A percentile compares a stretch with the other conserved stretches of the same genome.
phyloP scores from a whole-genome alignment of 2,329 filamentous ascomycete species.

The Plectosphaerella cucumerina region DNA sequence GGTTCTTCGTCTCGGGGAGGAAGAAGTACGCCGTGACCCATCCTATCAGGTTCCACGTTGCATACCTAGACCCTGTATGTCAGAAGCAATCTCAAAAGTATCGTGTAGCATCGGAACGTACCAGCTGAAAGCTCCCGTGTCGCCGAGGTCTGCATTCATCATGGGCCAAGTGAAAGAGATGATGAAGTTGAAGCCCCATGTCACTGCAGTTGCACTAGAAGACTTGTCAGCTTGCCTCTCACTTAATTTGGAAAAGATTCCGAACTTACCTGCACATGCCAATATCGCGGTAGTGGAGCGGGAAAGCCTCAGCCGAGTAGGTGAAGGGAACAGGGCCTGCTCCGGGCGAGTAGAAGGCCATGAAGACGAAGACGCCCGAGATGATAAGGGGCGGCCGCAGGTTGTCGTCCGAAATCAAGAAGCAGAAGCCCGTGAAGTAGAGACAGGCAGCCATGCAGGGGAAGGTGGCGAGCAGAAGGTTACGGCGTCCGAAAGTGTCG shows the following conservation, averaged over 20 bases:
- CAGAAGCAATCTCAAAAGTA: too few relatives aligned
- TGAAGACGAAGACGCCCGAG: constrained; percentile 33
- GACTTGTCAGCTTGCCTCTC: not conserved
- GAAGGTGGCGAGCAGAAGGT: constrained; percentile 52
- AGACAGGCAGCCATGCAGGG: constrained; percentile 53
- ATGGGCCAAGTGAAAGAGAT: constrained; percentile 29
- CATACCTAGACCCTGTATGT: too few relatives aligned
- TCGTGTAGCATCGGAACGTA: too few relatives aligned
- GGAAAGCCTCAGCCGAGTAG: constrained; percentile 56
- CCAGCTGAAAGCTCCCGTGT: constrained; percentile 32
- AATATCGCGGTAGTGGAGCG: constrained; percentile 50
- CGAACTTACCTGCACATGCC: constrained; percentile 37
- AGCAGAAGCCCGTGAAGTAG: constrained; percentile 49
- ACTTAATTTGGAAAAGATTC: not conserved
- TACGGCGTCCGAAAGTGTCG: constrained; percentile 53
- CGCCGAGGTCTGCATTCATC: constrained; percentile 15
- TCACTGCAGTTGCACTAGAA: constrained; percentile 33
- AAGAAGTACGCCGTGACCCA: constrained; percentile 28
- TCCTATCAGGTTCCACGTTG: constrained; percentile 28
- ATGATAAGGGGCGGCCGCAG: constrained; percentile 28
- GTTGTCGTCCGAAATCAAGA: constrained; percentile 22
- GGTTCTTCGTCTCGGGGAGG: constrained; percentile 28
- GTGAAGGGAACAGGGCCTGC: constrained; percentile 57
- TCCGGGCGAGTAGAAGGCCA: constrained; percentile 41
- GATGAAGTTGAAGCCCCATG: constrained; percentile 35